phyloP scores from a whole-genome alignment of 2,329 filamentous ascomycete genomes.

The Chrysoporthe puriensis region DNA sequence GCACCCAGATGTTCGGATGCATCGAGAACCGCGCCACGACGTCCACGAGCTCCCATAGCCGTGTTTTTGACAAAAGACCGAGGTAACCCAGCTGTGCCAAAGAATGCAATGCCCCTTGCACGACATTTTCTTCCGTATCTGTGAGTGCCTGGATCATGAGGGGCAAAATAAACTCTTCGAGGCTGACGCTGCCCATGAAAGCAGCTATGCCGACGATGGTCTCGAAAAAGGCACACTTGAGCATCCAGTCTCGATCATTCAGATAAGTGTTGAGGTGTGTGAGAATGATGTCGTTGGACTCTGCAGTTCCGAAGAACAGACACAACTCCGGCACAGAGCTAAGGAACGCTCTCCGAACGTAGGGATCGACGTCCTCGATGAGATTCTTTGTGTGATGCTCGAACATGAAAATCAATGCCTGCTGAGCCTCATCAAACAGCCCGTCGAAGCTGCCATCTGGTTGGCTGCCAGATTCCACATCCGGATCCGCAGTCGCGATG shows the following conservation, averaged over 20 bases:
- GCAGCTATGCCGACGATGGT: slow-evolving; percentile 90
- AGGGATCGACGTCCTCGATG: slow-evolving; percentile 82
- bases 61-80: slow-evolving; percentile 82
- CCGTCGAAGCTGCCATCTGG: slow-evolving; percentile 75
- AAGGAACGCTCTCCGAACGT: slow-evolving; percentile 87
- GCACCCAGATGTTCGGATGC: slow-evolving; percentile 94
- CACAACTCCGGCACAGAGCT: slow-evolving; percentile 90
- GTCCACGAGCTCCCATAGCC: slow-evolving; percentile 85
- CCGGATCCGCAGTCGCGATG: slow-evolving; percentile 75
- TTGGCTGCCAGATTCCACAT: slow-evolving; percentile 72
- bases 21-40: slow-evolving; percentile 83
- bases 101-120: slow-evolving; percentile 87
- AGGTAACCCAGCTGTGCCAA: slow-evolving; percentile 86
- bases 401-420: slow-evolving; percentile 81
- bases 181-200: slow-evolving; percentile 83
- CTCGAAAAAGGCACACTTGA: slow-evolving; percentile 97
- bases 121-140: slow-evolving; percentile 90
- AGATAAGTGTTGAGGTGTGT: slow-evolving; percentile 97
- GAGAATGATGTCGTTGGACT: slow-evolving; percentile 92
- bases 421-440: slow-evolving; percentile 84
- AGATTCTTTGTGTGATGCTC: slow-evolving; percentile 88
- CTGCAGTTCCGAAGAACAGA: slow-evolving; percentile 90
- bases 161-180: slow-evolving; percentile 95
- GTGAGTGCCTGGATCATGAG: slow-evolving; percentile 94
- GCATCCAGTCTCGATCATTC: slow-evolving; percentile 93